Base-by-base conservation (phyloP, 2,329 filamentous ascomycete genomes). In the Scedosporium dehoogii region DNA sequence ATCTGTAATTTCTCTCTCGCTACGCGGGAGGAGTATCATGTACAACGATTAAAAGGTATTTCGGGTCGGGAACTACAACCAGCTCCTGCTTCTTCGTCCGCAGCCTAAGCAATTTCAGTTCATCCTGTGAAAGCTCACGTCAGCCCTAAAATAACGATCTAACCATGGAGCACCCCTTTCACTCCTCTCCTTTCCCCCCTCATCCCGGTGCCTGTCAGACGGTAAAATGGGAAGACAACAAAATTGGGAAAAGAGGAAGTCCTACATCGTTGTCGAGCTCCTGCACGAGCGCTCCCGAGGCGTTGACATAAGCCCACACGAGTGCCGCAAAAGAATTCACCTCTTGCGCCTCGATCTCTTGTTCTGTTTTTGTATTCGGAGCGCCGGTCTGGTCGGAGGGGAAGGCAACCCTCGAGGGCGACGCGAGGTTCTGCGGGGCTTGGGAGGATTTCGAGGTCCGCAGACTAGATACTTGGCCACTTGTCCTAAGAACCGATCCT, bases 51-150 rank as follows among this genome's bases (percentile, higher is more conserved):
- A 93, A 80, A 57, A 94, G 78, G 73, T 90, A 96, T 70, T 90
- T 92, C 48, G 83, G 70, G 72, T 93, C 90, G 73, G 89, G 90
- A 21, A 93, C 88, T 69, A 94, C 90, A 64, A 94, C 88, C 65
- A 94, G 76, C 73, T 96, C 91, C 68, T 92, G 89, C 73, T 90
- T 92, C 78, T 87, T 91, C n/a, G 90, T 93, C 66, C 91, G 83
- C 66, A 96, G 72, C 65, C 90, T 81, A 60, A 94, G 74, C 58
- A 94, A 78, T 74, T 87, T 91, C 65, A 92, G 75, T 71, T 92
- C 90, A 69, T 94, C 90, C 81, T 88, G 66, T 59, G 9, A 41
- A 14, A 1, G 56, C 16, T 38, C 38, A 58, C 57, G 59, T 63
- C 53, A 63, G 58, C 59, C 38, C 38, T 23, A 23, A 23, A 27